Evolutionary conservation across 805 yeast species (phyloP).

Genomic region (Hanseniaspora hatyaiensis): DNA sequence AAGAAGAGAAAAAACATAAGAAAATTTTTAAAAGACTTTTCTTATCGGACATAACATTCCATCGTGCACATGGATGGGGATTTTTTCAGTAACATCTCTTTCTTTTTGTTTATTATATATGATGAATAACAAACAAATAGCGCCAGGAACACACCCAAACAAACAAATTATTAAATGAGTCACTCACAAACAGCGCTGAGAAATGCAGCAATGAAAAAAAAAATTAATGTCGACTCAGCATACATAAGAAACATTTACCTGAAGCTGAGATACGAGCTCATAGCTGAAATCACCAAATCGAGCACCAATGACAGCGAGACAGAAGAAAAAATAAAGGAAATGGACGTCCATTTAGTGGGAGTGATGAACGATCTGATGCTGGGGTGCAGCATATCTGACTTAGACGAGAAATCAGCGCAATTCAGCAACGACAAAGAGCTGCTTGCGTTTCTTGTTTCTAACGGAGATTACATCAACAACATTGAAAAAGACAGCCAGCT

Average conservation of each 20-base stretch:
- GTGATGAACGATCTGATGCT: constrained; percentile 4
- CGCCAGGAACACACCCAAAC: no score
- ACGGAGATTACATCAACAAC: neutral
- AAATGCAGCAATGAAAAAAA: constrained; percentile 5
- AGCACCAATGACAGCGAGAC: neutral
- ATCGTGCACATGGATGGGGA: no score
- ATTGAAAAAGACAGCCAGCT: neutral
- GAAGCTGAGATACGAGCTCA: neutral
- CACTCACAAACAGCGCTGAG: neutral
- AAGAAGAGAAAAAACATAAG: neutral
- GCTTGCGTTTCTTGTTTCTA: neutral
- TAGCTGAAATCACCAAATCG: neutral
- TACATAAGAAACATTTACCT: constrained; percentile 1
- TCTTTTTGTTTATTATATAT: no score
- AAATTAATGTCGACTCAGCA: neutral
- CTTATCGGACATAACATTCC: no score
- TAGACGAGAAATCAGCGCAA: neutral
- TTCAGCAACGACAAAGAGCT: neutral
- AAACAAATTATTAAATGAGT: neutral
- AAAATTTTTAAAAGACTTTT: neutral
- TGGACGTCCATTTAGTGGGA: neutral
- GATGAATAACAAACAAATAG: neutral
- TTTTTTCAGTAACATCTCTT: no score
- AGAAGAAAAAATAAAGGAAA: neutral
- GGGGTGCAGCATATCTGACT: constrained; percentile 5